Evolutionary conservation across 1,284 basidiomycete genomes (phyloP), one percentile per base, ranked within the genome.

Genomic region (Phylloporus sp.): DNA sequence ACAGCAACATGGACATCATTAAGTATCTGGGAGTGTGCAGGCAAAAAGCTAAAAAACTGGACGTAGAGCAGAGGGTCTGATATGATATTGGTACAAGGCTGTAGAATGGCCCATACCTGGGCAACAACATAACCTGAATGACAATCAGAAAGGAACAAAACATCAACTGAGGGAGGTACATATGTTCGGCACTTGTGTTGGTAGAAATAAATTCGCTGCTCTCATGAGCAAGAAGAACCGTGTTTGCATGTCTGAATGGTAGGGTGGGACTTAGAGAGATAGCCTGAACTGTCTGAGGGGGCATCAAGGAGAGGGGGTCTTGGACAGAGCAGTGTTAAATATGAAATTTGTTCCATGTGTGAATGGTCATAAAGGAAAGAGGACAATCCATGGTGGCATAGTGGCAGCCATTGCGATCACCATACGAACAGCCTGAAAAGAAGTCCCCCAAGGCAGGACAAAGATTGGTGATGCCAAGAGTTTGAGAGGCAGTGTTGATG

Each of bases 391-490:
- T 6, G 1, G 10, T 6, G 44, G 57, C 32, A 24, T 31, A 2
- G 18, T 3, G 34, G 6, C 39, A 18, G 18, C 61, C 50, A 40
- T 40, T 56, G 26, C 24, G 17, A 15, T 2, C 8, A 7, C 17
- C 49, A 20, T 67, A 67, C 3, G 51, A 60, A 5, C 20, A 24
- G 22, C 57, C n/a, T 46, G 59, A 54, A 32, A 49, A 52, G 26
- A 62, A 62, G 44, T 66, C 64, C 4, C 56, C 47, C 13, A 66
- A 39, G 2, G 64, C 57, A 10, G 56, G 40, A 18, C 6, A 10
- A 2, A 67, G 55, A 63, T 63, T 34, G 10, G 32, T 13, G 20
- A 66, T 56, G 3, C 6, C 31, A 20, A 63, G 42, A 17, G 13
- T 2, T 6, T 8, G 4, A 2, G n/a, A 12, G 6, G 44, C 56